phyloP scores from a whole-genome alignment of 768 basidiomycete species.

The Psilocybe subaeruginosa region DNA sequence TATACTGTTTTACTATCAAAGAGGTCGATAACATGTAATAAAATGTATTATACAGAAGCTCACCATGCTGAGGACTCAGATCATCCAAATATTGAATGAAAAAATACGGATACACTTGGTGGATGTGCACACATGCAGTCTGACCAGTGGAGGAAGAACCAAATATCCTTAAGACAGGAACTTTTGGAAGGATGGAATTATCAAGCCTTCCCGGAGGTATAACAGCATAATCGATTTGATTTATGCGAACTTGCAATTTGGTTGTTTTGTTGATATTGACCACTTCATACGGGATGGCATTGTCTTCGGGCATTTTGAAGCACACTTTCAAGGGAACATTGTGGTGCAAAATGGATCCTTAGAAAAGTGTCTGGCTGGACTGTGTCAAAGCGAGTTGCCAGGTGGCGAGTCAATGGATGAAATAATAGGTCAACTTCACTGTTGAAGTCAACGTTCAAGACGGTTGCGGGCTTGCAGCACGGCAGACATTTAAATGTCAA shows the following conservation, averaged over 20 bases:
- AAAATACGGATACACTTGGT: constrained; percentile 94
- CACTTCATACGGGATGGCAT: background rate
- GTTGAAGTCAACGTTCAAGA: no score
- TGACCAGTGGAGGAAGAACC: constrained; percentile 78
- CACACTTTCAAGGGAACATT: background rate
- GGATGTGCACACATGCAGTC: constrained; percentile 86
- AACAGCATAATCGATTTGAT: constrained; percentile 68
- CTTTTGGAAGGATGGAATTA: constrained; percentile 58
- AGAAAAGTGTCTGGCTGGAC: no score
- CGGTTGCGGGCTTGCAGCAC: no score
- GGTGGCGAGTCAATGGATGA: no score
- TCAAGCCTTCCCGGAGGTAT: constrained; percentile 65
- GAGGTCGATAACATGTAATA: background rate
- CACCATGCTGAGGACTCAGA: constrained; percentile 67
- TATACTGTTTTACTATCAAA: constrained; percentile 71
- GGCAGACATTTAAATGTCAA: no score
- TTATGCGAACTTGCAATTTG: constrained; percentile 45
- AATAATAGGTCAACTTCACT: no score
- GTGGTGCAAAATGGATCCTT: background rate
- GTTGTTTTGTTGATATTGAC: background rate
- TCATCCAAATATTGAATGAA: constrained; percentile 81
- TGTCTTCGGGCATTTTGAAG: background rate
- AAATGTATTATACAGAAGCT: constrained; percentile 10
- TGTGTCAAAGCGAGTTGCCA: no score
- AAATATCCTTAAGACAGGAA: constrained; percentile 86